Conservation (phyloP, 495 filamentous ascomycete genomes). For the Penicillium turbatum region DNA sequence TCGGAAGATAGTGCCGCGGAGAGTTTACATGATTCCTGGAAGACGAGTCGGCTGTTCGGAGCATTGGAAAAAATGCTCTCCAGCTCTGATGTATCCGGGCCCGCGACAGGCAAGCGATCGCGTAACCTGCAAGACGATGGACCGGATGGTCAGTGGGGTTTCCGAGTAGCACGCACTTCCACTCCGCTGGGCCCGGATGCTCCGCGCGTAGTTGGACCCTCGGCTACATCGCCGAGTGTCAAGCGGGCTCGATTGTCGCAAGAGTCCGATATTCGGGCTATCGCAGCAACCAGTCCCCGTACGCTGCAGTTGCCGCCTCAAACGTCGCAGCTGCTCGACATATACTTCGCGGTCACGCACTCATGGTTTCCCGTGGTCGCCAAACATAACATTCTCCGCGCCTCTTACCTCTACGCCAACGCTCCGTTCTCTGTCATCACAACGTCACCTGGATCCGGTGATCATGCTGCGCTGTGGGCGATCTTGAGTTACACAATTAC, state of each 20-base stretch:
- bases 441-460: slow-evolving; percentile 44
- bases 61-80: slow-evolving; percentile 55
- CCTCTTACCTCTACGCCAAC: slow-evolving; percentile 50
- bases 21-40: slow-evolving; percentile 55
- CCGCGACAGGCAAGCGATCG: slow-evolving; percentile 34
- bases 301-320: slow-evolving; percentile 52
- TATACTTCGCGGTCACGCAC: slow-evolving; percentile 70
- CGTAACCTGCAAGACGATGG: slow-evolving; percentile 33
- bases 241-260: slow-evolving; percentile 32
- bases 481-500: slow-evolving; percentile 53
- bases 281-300: slow-evolving; percentile 13
- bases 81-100: slow-evolving; percentile 24
- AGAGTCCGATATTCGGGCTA: slow-evolving; percentile 12
- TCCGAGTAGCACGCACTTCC: slow-evolving; percentile 31
- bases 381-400: slow-evolving; percentile 60
- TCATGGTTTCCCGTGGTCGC: slow-evolving; percentile 69
- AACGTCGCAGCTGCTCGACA: slow-evolving; percentile 61
- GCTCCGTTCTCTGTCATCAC: slow-evolving; percentile 40
- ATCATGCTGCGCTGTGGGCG: slow-evolving; percentile 62
- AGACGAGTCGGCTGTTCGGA: slow-evolving; percentile 48
- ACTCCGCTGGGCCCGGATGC: slow-evolving; percentile 29
- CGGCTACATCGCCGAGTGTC: slow-evolving; percentile 19
- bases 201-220: slow-evolving; percentile 30
- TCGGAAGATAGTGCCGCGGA: slow-evolving; percentile 49
- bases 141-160: slow-evolving; percentile 32